Conservation (phyloP, 192 early-diverging fungal genomes). For the Entomortierella parvispora region DNA sequence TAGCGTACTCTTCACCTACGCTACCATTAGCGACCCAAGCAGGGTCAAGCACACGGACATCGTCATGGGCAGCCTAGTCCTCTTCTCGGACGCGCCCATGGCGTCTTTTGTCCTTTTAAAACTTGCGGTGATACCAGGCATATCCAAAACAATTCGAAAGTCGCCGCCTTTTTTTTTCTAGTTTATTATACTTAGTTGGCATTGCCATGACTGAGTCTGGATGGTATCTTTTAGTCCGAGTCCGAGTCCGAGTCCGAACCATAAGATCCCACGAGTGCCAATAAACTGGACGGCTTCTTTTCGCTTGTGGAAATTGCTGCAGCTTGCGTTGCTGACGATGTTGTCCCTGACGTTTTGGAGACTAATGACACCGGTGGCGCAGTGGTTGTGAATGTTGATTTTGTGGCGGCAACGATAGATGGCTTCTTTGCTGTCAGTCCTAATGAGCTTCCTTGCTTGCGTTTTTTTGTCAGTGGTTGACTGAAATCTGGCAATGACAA, state of each 20-base stretch:
- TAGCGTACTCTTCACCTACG: no score
- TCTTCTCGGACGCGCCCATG: no score
- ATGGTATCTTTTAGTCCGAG: no score
- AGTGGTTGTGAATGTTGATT: not conserved
- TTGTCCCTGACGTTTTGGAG: slow-evolving; percentile 5
- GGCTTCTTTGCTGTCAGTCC: slow-evolving; percentile 6
- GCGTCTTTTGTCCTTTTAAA: no score
- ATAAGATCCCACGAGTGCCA: slow-evolving; percentile 40
- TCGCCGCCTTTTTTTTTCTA: no score
- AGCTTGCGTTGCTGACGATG: slow-evolving; percentile 11
- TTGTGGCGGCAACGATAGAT: slow-evolving; percentile 1
- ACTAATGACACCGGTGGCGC: not conserved
- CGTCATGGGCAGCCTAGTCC: no score
- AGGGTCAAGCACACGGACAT: no score
- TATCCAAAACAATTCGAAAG: no score
- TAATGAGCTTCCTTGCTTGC: slow-evolving; percentile 31
- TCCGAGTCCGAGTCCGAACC: slow-evolving; percentile 45
- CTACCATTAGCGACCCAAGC: no score
- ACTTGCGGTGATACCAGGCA: no score
- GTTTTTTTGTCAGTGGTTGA: slow-evolving; percentile 29
- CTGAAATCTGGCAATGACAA: slow-evolving; percentile 34
- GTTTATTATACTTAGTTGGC: no score
- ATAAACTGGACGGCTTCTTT: slow-evolving; percentile 13
- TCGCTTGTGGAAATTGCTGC: not conserved
- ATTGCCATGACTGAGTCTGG: no score